Conservation (phyloP, 345 rosid genomes). For the Cardiospermum halicacabum region DNA sequence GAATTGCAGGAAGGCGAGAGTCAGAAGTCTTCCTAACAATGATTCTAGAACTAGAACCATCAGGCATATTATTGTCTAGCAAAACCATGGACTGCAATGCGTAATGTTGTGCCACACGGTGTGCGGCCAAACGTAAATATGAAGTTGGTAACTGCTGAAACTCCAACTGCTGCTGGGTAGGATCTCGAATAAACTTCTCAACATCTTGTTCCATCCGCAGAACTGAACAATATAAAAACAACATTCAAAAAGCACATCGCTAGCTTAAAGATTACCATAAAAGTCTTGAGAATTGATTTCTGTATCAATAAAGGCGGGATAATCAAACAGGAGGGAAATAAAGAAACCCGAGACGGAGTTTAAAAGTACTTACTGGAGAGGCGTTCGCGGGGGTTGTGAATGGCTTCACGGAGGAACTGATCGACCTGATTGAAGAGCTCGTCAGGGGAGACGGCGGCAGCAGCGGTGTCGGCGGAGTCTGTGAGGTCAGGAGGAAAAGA, state of each 20-base stretch:
- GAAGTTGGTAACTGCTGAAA: conserved; percentile 82
- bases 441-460: too few relatives aligned
- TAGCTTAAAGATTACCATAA: conserved; percentile 1
- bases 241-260: neutral
- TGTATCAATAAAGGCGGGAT: too few relatives aligned
- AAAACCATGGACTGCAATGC: conserved; percentile 78
- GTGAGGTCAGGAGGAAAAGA: conserved; percentile 14
- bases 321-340: too few relatives aligned
- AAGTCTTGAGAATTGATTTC: neutral
- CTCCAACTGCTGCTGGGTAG: conserved; percentile 58
- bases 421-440: conserved; percentile 53
- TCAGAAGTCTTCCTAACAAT: conserved; percentile 68
- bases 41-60: conserved; percentile 64
- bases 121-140: conserved; percentile 75
- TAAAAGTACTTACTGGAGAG: conserved; percentile 48
- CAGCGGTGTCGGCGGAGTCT: too few relatives aligned
- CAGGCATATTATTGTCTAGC: conserved; percentile 55
- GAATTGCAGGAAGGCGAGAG: conserved; percentile 46
- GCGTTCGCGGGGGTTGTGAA: conserved; percentile 77
- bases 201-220: conserved; percentile 80
- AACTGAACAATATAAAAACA: conserved; percentile 31
- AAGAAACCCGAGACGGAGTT: too few relatives aligned
- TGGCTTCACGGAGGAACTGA: conserved; percentile 73
- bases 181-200: conserved; percentile 62
- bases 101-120: conserved; percentile 83